These are phyloP conservation scores for Grigorovia transvaalensis DNA, from an alignment of 805 yeast species.

Conservation along the genomic window DNA sequence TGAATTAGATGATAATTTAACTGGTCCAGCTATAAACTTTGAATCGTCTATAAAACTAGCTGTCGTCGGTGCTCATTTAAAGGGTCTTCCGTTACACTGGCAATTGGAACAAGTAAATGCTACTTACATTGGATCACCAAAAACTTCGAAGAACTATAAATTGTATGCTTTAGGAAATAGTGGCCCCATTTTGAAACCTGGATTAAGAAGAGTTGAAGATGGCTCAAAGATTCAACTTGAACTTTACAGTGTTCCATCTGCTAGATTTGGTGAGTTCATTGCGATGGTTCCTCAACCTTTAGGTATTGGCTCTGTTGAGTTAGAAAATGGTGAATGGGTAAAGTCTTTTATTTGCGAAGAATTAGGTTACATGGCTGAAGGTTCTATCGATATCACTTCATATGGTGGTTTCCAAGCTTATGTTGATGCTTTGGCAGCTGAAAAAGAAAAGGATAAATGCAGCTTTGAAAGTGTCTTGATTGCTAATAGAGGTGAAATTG, in stretches of 20 bases:
- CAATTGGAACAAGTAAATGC: conserved; percentile 83
- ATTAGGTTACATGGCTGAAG: conserved; percentile 60
- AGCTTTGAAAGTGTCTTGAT: conserved; percentile 82
- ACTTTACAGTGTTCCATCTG: conserved; percentile 72
- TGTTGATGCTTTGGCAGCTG: conserved; percentile 14
- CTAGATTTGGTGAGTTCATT: conserved; percentile 72
- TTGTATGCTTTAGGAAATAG: conserved; percentile 72
- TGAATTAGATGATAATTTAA: conserved; percentile 9
- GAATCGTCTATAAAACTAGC: conserved; percentile 55
- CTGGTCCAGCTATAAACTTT: conserved; percentile 21
- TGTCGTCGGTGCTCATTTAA: conserved; percentile 92
- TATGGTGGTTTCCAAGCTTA: conserved; percentile 84
- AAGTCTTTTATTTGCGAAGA: conserved; percentile 95
- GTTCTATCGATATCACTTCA: conserved; percentile 70
- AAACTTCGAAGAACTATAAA: conserved; percentile 60
- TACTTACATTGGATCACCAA: conserved; percentile 49
- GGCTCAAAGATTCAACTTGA: conserved; percentile 67
- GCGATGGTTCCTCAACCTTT: conserved; percentile 87
- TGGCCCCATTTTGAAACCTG: conserved; percentile 86
- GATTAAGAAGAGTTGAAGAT: conserved; percentile 56
- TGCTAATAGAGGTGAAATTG: conserved; percentile 96
- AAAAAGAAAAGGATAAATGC: conserved; percentile 30
- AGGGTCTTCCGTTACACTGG: conserved; percentile 88
- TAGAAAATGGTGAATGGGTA: conserved; percentile 70
- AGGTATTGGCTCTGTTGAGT: conserved; percentile 89